These are phyloP conservation scores for Blastosporella zonata DNA, from an alignment of 1,284 basidiomycete species.

Conservation along the genomic window DNA sequence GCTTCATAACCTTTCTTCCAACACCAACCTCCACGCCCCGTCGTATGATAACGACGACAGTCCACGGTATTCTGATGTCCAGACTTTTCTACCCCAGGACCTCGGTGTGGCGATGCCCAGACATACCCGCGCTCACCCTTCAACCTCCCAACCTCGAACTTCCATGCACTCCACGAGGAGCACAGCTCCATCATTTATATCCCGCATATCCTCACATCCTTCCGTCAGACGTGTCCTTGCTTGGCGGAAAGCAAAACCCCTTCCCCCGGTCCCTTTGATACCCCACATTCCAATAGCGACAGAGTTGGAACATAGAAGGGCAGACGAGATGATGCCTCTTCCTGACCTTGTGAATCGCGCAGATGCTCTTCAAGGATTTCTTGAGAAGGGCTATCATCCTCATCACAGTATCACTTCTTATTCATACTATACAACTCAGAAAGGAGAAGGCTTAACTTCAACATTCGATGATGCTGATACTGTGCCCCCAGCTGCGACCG, in stretches of 20 bases:
- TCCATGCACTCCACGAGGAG: slow-evolving; percentile 48
- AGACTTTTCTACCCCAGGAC: slow-evolving; percentile 5
- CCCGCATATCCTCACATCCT: slow-evolving; percentile 38
- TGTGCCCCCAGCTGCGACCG: slow-evolving; percentile 2
- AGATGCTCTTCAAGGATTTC: slow-evolving; percentile 41
- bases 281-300: slow-evolving; percentile 40
- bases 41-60: background rate
- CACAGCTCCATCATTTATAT: slow-evolving; percentile 48
- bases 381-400: slow-evolving; percentile 53
- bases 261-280: slow-evolving; percentile 53
- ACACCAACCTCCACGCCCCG: background rate
- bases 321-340: slow-evolving; percentile 46
- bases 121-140: background rate
- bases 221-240: slow-evolving; percentile 37
- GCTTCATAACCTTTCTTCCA: slow-evolving; percentile 20
- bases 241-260: slow-evolving; percentile 47
- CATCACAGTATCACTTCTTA: slow-evolving; percentile 38
- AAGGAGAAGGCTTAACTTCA: slow-evolving; percentile 24
- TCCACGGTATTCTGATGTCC: slow-evolving; percentile 1
- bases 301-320: slow-evolving; percentile 38
- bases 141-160: slow-evolving; percentile 24
- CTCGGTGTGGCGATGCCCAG: background rate
- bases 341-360: slow-evolving; percentile 54
- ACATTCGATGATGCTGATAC: slow-evolving; percentile 25
- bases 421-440: slow-evolving; percentile 23